Conservation (phyloP, 2,329 filamentous ascomycete genomes). For the Venturia nashicola region DNA sequence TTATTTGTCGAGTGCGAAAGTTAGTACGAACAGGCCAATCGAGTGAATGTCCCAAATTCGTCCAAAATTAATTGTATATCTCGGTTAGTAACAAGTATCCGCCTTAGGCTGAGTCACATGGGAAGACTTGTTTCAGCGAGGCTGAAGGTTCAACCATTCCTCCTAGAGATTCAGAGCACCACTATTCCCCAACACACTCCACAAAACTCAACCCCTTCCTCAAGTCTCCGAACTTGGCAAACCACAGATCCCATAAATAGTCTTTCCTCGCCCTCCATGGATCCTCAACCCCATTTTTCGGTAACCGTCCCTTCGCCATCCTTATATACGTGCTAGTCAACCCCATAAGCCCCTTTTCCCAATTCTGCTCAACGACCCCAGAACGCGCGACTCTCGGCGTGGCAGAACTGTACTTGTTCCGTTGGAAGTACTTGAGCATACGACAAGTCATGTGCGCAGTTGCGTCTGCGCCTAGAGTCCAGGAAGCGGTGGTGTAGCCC, state of each 20-base stretch:
- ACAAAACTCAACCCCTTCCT: conserved; percentile 27
- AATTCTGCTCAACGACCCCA: conserved; percentile 22
- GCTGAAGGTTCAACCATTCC: too few species aligned
- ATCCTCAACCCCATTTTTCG: conserved; percentile 33
- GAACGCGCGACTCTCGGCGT: conserved; percentile 29
- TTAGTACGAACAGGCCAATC: neutral
- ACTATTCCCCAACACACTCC: neutral
- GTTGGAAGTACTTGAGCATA: conserved; percentile 38
- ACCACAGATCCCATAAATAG: conserved; percentile 32
- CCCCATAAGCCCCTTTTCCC: conserved; percentile 26
- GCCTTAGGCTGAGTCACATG: neutral
- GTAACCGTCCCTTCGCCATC: conserved; percentile 29
- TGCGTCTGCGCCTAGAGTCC: conserved; percentile 50
- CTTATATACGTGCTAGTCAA: conserved; percentile 41
- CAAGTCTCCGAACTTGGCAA: conserved; percentile 29
- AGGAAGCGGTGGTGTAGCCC: conserved; percentile 48
- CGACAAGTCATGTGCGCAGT: conserved; percentile 38
- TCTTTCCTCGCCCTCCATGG: conserved; percentile 32
- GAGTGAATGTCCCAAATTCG: neutral
- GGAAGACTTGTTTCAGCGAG: too few species aligned
- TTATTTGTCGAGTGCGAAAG: neutral
- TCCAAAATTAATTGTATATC: neutral
- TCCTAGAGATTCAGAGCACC: neutral
- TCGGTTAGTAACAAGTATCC: neutral
- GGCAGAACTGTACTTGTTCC: conserved; percentile 28